Base-by-base conservation (phyloP, 768 basidiomycete genomes). In the Auricularia sp. region DNA sequence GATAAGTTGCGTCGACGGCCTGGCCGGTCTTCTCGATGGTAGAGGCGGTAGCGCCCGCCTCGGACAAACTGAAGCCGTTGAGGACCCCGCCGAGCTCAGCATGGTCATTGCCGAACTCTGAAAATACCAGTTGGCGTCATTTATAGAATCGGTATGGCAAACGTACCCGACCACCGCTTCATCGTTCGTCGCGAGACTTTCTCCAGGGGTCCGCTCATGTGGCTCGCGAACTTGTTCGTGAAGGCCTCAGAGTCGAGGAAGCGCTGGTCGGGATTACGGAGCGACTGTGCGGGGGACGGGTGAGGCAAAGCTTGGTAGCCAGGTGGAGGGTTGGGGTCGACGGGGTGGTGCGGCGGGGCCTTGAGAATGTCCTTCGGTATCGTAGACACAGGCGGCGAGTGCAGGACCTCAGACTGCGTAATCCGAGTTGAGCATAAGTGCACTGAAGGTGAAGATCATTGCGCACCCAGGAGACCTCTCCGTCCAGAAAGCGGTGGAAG, bases 21-120 rank as follows among this genome's bases (percentile, higher is more conserved):
- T 98, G 96, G 1, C 97, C 97, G 0, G 94, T 94, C 77, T 92
- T 95, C 79, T 99, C 97, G 67, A 98, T 85, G 8, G 96, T 91
- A 65, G 82, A 75, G n/a, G 92, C 85, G 24, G 96, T 77, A 42
- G 80, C 77, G 1, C 85, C 86, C 37, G 75, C 80, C 79, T 97
- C 93, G 69, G 91, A 95, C 67, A 97, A 78, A 73, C 94, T 94
- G 73, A 92, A 97, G 1, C 92, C 94, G 72, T 98, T 98, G 69
- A 96, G 79, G 13, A 89, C 85, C 21, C 92, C 95, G 42, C 95
- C 95, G 2, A 98, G 82, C 68, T 98, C 95, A 10, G 89, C 84
- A 73, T 94, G 86, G 71, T 97, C 95, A 67, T 91, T 89, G 3
- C 90, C 84, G 68, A 83, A 83, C 68, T 96, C 94, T 89, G 69